Percentiles rank a stretch among this genome's conserved stretches.
Conservation (phyloP, 495 filamentous ascomycete species). For the Penicillium robsamsonii region DNA sequence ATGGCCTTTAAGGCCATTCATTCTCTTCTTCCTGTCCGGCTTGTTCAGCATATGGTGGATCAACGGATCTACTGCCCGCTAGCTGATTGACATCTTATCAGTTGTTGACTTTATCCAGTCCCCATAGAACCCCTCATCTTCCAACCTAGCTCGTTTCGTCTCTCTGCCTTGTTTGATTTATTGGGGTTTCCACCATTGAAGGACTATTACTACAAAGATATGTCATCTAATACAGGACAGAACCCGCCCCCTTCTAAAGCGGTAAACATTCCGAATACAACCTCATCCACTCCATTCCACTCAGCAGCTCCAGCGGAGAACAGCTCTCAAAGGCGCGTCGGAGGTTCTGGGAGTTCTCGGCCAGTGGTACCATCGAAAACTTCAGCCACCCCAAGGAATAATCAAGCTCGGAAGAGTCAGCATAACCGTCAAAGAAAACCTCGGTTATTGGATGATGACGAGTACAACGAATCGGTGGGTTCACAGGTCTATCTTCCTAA, state of each 20-base stretch:
- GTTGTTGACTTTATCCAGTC: conserved; percentile 4
- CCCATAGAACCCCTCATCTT: conserved; percentile 4
- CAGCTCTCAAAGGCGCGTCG: conserved; percentile 60
- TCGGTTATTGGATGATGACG: conserved; percentile 69
- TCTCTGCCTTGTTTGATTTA: background rate
- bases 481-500: conserved; percentile 3
- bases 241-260: conserved; percentile 45
- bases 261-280: conserved; percentile 39
- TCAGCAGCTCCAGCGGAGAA: conserved; percentile 35
- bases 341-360: conserved; percentile 62
- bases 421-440: conserved; percentile 62
- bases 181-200: background rate
- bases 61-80: background rate
- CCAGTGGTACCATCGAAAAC: conserved; percentile 56
- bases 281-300: conserved; percentile 41
- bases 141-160: background rate
- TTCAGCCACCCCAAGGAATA: conserved; percentile 60
- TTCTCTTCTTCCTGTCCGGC: background rate
- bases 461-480: conserved; percentile 75
- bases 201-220: conserved; percentile 23
- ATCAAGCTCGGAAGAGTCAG: conserved; percentile 70
- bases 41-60: background rate
- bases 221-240: conserved; percentile 51
- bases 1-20: background rate
- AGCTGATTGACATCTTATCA: conserved; percentile 16